Base-by-base conservation (phyloP, 176 grass and related monocot species). In the Melocanna baccifera region DNA sequence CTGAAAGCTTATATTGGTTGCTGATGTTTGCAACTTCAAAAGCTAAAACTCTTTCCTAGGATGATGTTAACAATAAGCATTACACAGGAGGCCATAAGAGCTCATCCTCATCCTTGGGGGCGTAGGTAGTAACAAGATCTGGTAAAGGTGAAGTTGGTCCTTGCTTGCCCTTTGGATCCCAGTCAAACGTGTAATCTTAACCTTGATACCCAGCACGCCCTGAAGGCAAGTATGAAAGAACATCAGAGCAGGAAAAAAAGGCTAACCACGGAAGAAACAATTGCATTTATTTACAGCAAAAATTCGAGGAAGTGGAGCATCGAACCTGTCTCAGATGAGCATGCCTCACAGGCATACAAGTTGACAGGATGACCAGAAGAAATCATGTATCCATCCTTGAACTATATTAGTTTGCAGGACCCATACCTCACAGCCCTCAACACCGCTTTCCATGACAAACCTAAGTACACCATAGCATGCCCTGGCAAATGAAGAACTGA, bases 361-460 rank as follows among this genome's bases (percentile, higher is more conserved):
- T 94, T 90, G 18, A 97, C 91, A 76, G 94, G 89, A 57, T 93
- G 89, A 62, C 94, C 91, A 23, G 89, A 97, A 15, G 94, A 97
- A 39, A 91, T 93, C 91, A 97, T 97, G 52, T 97, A 97, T 0
- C 94, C 94, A 26, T 97, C 91, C 85, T 94, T 91, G 89, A 97
- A 97, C 73, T 97, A 9, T 22, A 69, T 22, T 4, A 12, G 7
- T 45, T 48, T 14, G 8, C 12, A 41, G 0, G 4, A 45, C 1
- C 23, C 43, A 43, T 42, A 93, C 94, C 91, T 91, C 94, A 7
- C 94, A 94, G 64, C 94, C 94, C 85, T 97, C 94, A 12, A 89
- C 94, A 66, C 91, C 91, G 40, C 91, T 97, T 84, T 97, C 94
- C 94, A 97, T 94, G 42, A 94, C 94, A 86, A 97, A 97, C 14